A percentile compares a stretch with the other conserved stretches of the same genome.
Conservation (phyloP, 768 basidiomycete genomes). For the Suillus cothurnatus region DNA sequence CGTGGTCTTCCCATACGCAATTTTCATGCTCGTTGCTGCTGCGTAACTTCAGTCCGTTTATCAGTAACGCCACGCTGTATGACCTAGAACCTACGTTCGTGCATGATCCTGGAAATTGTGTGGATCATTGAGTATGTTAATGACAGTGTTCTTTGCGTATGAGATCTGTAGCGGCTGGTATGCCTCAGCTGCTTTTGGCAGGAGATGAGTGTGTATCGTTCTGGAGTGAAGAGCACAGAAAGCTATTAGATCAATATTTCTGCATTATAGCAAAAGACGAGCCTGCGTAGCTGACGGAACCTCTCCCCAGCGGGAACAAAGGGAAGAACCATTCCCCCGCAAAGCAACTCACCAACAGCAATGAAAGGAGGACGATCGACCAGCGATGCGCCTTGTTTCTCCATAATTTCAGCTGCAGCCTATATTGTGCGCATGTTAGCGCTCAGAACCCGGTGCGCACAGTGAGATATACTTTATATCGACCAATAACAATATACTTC, state of each 20-base stretch:
- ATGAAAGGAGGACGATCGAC: conserved; percentile 55
- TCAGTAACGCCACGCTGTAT: background rate
- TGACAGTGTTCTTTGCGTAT: conserved; percentile 27
- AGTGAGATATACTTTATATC: conserved; percentile 3
- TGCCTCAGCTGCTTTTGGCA: conserved; percentile 46
- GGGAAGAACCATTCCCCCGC: conserved; percentile 58
- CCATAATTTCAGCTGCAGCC: conserved; percentile 58
- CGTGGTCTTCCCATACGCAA: conserved; percentile 31
- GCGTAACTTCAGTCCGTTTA: conserved; percentile 23
- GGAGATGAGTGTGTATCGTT: conserved; percentile 55
- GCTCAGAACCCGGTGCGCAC: background rate
- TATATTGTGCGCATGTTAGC: background rate
- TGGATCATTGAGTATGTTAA: conserved; percentile 26
- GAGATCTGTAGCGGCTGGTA: conserved; percentile 49
- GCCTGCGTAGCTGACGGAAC: conserved; percentile 60
- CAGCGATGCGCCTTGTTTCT: conserved; percentile 54
- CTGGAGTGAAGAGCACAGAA: conserved; percentile 24
- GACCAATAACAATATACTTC: conserved; percentile 10
- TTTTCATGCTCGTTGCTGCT: conserved; percentile 24
- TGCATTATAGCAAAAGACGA: background rate
- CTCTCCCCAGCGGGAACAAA: conserved; percentile 55
- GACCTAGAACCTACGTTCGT: conserved; percentile 42
- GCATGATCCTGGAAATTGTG: conserved; percentile 23
- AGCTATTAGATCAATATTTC: background rate
- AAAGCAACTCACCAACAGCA: conserved; percentile 57